Base-by-base conservation (phyloP, 176 grass and related monocot genomes). In the Tillandsia fasciculata region DNA sequence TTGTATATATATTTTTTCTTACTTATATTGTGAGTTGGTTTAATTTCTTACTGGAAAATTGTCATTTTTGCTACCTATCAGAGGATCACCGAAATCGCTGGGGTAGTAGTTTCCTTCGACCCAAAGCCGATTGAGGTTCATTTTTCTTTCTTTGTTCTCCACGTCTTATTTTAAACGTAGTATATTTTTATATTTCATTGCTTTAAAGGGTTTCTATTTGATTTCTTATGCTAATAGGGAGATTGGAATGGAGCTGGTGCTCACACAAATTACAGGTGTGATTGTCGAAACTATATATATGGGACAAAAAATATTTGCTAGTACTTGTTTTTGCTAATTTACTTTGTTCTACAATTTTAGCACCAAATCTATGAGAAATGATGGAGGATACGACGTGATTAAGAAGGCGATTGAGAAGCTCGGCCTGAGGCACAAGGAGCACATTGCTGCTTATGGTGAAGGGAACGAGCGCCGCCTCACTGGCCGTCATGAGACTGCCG, bases 161-260 rank as follows among this genome's bases (percentile, higher is more conserved):
- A 2, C n/a, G 18, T 61, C 56, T 20, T 61, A 9, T 59, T 61
- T 20, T 20, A 18, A 10, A 61, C 56, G 18, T 22, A 61, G 14
- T 23, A 23, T 61, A 2, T 9, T 15, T 2, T 17, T 59, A 20
- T 59, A 8, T 8, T 18, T 9, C 8, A 20, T 2, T 22, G 20
- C 14, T 22, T 59, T n/a, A 59, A 54, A 59, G 24, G 56, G 56
- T 9, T 59, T 14, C 8, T 49, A 26, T 6, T 33, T 11, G 10
- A 29, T 10, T 51, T 12, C 14, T 22, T 53, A 12, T 51, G 11
- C 12, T 2, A 26, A 70, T 18, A 87, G 91, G 92, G 88, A 12
- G 92, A 96, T 11, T 96, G 92, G 88, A 96, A 92, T 8, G 88
- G 86, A 9, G 88, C 92, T 47, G 92, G 92, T 72, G 92, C 88